Evolutionary conservation across 1,284 basidiomycete species (phyloP), one percentile per base, ranked within the genome.

Genomic region (Vanrija sp.): DNA sequence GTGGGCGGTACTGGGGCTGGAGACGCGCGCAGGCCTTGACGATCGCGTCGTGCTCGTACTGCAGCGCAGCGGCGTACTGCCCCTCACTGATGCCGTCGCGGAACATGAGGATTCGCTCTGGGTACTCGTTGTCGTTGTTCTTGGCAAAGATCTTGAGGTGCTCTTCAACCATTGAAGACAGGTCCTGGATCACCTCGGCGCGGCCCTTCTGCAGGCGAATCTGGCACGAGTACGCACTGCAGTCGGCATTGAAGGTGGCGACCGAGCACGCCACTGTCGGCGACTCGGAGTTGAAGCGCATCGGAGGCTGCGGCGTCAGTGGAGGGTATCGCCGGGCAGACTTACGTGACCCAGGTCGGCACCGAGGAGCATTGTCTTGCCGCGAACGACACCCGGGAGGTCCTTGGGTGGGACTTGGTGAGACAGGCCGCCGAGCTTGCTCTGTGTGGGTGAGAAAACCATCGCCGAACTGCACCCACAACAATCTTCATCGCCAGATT

Each of bases 81-180:
- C 79, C 78, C 53, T 79, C 78, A 21, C 73, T 75, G 25, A 80
- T 75, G 29, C 79, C 79, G 58, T 80, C 78, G 54, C 78, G 75
- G 67, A 77, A 77, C 54, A 78, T 67, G 49, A 78, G 65, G 47
- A 78, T 74, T 23, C 66, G 67, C 6, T 72, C 66, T 10, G 77
- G 75, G 34, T 73, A 65, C 14, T 62, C 61, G 34, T 66, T 70
- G 40, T 60, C 55, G 49, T 76, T 74, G 38, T 64, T 57, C 43
- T 68, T 63, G 18, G 60, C 46, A 52, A 70, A 77, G 25, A 67
- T 65, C 43, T 65, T 57, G 21, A 78, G 60, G 49, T 74, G 72
- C 12, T 56, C 65, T 29, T 63, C 60, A 43, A 73, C 58, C 72
- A 74, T 74, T 1, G 59, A 54, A 7, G 65, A 61, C 10, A 75